These are phyloP conservation scores for Scheffersomyces quercinus DNA, from an alignment of 1,139 yeast species.

Conservation along the genomic window DNA sequence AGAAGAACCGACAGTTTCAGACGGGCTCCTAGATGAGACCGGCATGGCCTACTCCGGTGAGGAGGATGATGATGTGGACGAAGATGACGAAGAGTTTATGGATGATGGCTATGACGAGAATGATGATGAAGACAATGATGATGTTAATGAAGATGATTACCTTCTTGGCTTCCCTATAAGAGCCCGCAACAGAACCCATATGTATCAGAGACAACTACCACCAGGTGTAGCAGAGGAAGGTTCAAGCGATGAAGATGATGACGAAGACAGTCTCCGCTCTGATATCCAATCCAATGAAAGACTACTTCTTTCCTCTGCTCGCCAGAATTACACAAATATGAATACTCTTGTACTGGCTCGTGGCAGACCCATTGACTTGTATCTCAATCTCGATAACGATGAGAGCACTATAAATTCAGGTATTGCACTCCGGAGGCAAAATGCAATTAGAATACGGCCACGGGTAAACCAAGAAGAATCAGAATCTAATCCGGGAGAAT, in stretches of 20 bases:
- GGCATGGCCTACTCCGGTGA: slow-evolving; percentile 2
- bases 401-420: slow-evolving; percentile 2
- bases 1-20: no score
- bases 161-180: background rate
- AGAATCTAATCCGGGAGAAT: background rate
- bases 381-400: background rate
- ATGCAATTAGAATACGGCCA: slow-evolving; percentile 13
- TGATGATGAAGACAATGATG: slow-evolving; percentile 3
- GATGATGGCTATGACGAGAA: slow-evolving; percentile 5
- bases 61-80: slow-evolving; percentile 3
- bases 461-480: background rate
- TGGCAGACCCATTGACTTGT: slow-evolving; percentile 4
- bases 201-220: background rate
- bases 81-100: slow-evolving; percentile 4
- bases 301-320: slow-evolving; percentile 28
- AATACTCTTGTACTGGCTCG: slow-evolving; percentile 15
- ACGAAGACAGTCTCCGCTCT: slow-evolving; percentile 10
- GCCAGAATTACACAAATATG: slow-evolving; percentile 24
- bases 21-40: background rate
- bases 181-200: no score
- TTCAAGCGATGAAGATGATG: slow-evolving; percentile 3
- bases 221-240: background rate
- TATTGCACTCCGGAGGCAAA: slow-evolving; percentile 14
- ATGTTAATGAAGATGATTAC: background rate
- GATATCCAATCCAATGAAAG: slow-evolving; percentile 22